These are phyloP conservation scores for Fusarium liriodendri DNA, from an alignment of 2,329 filamentous ascomycete genomes.

Conservation along the genomic window DNA sequence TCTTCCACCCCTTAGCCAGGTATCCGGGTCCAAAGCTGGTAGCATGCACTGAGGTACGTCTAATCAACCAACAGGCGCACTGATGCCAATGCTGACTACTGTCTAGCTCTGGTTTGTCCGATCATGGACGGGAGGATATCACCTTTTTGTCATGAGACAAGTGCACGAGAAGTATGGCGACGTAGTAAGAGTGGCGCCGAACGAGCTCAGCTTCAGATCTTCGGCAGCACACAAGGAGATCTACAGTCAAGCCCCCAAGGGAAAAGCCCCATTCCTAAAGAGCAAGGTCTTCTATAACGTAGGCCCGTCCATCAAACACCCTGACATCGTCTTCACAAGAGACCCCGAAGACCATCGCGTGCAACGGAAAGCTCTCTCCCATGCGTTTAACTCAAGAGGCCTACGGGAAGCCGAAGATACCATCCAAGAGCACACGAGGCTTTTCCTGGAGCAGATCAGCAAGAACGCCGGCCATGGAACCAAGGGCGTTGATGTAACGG, in stretches of 20 bases:
- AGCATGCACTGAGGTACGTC: not conserved
- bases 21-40: not conserved
- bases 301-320: not conserved
- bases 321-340: slow-evolving; percentile 7
- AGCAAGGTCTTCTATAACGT: slow-evolving; percentile 12
- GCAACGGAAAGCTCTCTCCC: slow-evolving; percentile 18
- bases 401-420: slow-evolving; percentile 13
- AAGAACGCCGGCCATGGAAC: not conserved
- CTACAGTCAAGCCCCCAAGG: slow-evolving; percentile 22
- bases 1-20: not conserved
- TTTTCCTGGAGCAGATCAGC: slow-evolving; percentile 8
- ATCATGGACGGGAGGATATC: not conserved
- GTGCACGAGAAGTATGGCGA: slow-evolving; percentile 31
- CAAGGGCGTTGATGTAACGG: not conserved
- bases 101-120: not conserved
- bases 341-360: slow-evolving; percentile 15
- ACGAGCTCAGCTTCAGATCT: slow-evolving; percentile 30
- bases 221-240: slow-evolving; percentile 32
- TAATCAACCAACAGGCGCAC: no score
- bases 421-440: not conserved
- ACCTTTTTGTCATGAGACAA: not conserved
- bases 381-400: slow-evolving; percentile 21
- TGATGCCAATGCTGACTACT: no score
- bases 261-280: slow-evolving; percentile 12
- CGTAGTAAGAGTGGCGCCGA: slow-evolving; percentile 27